Conservation (phyloP, 352 stramenopile species). For the Pythium sp. region DNA sequence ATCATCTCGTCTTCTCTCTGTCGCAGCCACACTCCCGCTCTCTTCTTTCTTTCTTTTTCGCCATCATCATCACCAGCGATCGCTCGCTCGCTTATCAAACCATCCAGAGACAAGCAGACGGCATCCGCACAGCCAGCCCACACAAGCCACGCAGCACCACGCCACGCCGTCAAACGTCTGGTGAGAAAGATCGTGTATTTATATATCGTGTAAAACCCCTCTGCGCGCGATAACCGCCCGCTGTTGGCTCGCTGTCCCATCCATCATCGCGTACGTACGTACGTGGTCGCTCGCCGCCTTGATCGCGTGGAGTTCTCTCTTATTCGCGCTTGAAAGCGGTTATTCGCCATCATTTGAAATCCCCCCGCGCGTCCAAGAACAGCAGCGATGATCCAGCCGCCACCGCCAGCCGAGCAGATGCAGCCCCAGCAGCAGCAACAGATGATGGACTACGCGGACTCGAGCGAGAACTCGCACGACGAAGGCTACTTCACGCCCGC, state of each 20-base stretch:
- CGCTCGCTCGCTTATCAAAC: background rate
- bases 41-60: background rate
- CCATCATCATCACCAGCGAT: background rate
- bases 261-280: background rate
- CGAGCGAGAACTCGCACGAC: conserved; percentile 58
- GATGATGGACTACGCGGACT: conserved; percentile 59
- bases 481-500: conserved; percentile 49
- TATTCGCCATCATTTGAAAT: conserved; percentile 11
- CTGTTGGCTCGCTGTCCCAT: conserved; percentile 2
- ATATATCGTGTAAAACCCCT: conserved; percentile 8
- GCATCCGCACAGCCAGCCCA: background rate
- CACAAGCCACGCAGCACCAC: background rate
- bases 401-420: background rate
- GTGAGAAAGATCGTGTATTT: conserved; percentile 1
- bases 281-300: background rate
- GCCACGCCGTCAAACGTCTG: background rate
- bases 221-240: background rate
- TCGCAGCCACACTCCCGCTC: background rate
- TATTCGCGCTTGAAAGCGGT: conserved; percentile 1
- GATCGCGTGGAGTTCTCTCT: background rate
- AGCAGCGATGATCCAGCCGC: conserved; percentile 10
- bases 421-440: conserved; percentile 14
- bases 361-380: background rate
- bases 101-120: background rate
- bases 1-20: conserved; percentile 4